These are phyloP conservation scores for Talaromyces sp. DNA, from an alignment of 2,329 filamentous ascomycete genomes.

Conservation along the genomic window DNA sequence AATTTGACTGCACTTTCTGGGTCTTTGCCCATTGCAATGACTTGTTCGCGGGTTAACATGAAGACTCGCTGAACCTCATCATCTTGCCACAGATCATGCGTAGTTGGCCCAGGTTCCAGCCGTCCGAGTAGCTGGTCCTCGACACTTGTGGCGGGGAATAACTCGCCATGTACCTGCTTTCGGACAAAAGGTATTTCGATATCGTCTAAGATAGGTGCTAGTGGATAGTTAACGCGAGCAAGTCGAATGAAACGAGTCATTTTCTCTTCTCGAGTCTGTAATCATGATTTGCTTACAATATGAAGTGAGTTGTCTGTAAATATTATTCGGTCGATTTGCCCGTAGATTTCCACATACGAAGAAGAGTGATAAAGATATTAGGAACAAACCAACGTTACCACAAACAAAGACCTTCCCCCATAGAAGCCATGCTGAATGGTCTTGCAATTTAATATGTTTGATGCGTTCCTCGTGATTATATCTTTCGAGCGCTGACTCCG, in stretches of 20 bases:
- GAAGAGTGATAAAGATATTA: neutral
- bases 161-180: conserved; percentile 24
- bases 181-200: conserved; percentile 17
- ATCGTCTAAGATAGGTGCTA: conserved; percentile 21
- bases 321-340: neutral
- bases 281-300: neutral
- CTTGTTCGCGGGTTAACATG: conserved; percentile 26
- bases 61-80: conserved; percentile 27
- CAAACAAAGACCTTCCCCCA: neutral
- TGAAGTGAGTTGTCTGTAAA: conserved; percentile 7
- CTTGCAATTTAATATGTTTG: neutral
- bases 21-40: conserved; percentile 30
- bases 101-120: conserved; percentile 29
- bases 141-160: conserved; percentile 25
- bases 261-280: neutral
- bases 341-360: neutral
- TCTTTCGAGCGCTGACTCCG: neutral
- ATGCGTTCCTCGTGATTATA: neutral
- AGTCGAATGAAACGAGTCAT: neutral
- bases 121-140: conserved; percentile 24
- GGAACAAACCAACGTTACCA: neutral
- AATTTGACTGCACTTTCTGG: conserved; percentile 23
- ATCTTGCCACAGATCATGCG: conserved; percentile 31
- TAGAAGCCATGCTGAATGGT: neutral
- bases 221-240: neutral